Evolutionary conservation across 2,329 filamentous ascomycete species (phyloP), one percentile per base, ranked within the genome.

Genomic region (Exophiala spinifera): DNA sequence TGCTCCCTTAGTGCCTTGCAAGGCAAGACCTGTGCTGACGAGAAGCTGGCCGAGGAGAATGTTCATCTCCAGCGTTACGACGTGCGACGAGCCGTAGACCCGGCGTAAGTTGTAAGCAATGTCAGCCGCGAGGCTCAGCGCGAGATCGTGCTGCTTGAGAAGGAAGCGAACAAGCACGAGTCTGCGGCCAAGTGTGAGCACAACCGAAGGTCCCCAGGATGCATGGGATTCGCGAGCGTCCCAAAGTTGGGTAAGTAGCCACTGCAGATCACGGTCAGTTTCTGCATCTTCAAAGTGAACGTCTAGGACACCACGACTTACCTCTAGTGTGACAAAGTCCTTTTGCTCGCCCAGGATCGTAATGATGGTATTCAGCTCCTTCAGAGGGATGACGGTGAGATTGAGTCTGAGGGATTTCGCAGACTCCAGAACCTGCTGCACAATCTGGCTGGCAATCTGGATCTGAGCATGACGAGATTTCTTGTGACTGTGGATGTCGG

Each of bases 31-130:
- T 6, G 68, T 68, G 11, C 65, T 67, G 4, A 76, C 78, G 69
- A 77, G 80, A 1, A 81, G 70, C 33, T 75, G 69, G 0, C 76
- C 76, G 4, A 81, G 72, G 10, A 80, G 67, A 59, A 74, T 73
- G 56, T 72, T 77, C 60, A 77, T 75, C 50, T 79, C 74, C 49
- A 80, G 64, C 0, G 78, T 79, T 23, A 74, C 69, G 0, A 70
- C 70, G 42, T 79, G 28, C 28, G 28, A 31, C 28, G 28, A 72
- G 3, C 79, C 79, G 65, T 78, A 77, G 4, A 78, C 77, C 19
- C 79, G 76, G 10, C 76, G 75, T 57, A 80, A 70, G 63, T 81
- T 81, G 70, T 81, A 81, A 36, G 75, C 76, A 53, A 81, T 79
- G 63, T 79, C 76, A 62, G 79, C 78, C 65, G 74, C 76, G 1